Conservation (phyloP, 2,329 filamentous ascomycete species). For the Huntiella omanensis region DNA sequence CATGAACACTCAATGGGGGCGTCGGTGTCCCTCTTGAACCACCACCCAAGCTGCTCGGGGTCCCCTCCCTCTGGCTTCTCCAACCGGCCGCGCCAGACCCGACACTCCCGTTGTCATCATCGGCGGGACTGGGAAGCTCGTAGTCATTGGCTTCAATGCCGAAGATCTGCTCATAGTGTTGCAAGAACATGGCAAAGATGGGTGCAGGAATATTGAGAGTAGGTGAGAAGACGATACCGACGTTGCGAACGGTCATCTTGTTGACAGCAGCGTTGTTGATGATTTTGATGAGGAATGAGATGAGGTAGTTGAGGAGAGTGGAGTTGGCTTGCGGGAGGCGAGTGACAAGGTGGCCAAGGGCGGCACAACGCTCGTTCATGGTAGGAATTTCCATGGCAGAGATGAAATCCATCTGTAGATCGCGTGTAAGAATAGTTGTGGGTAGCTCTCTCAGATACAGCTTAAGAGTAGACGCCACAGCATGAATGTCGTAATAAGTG, state of each 20-base stretch:
- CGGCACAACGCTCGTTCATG: slow-evolving; percentile 54
- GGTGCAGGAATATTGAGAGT: slow-evolving; percentile 92
- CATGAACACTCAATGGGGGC: slow-evolving; percentile 1
- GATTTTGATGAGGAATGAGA: slow-evolving; percentile 76
- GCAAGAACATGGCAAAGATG: slow-evolving; percentile 82
- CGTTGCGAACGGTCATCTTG: slow-evolving; percentile 96
- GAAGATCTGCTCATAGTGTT: slow-evolving; percentile 78
- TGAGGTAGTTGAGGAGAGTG: slow-evolving; percentile 64
- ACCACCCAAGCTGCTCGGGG: slow-evolving; percentile 14
- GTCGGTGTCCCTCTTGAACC: too few species aligned
- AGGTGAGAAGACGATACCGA: slow-evolving; percentile 94
- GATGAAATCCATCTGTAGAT: slow-evolving; percentile 78
- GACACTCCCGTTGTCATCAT: slow-evolving; percentile 16
- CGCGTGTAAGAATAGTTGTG: slow-evolving; percentile 73
- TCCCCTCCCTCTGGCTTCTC: slow-evolving; percentile 17
- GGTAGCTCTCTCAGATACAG: slow-evolving; percentile 85
- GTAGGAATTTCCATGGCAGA: slow-evolving; percentile 63
- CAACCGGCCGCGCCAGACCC: slow-evolving; percentile 19
- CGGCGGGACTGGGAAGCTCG: slow-evolving; percentile 30
- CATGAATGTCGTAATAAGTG: slow-evolving; percentile 86
- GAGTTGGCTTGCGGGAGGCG: slow-evolving; percentile 64
- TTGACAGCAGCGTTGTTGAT: slow-evolving; percentile 79
- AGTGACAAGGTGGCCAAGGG: slow-evolving; percentile 61
- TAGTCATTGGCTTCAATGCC: slow-evolving; percentile 48
- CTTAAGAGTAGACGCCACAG: slow-evolving; percentile 84